Base-by-base conservation (phyloP, 1,139 yeast genomes). In the Arxiozyma slooffiae region DNA sequence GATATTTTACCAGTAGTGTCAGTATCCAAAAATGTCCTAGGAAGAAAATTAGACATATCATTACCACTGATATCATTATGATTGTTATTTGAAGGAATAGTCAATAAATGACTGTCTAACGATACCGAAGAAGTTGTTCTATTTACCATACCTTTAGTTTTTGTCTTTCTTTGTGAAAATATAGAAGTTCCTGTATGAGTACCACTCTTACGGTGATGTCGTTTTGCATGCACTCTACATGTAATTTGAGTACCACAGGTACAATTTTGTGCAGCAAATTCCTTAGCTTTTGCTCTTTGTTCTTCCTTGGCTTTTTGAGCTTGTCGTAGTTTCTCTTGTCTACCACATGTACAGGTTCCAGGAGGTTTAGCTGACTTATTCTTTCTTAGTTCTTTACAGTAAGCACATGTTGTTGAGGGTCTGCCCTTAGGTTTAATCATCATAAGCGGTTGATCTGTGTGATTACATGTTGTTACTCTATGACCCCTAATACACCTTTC, bases 381-480 rank as follows among this genome's bases (percentile, higher is more conserved):
- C 64, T 83, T 85, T 44, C 96, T 74, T 60, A 82, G 80, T 52
- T 85, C 92, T 54, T 92, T 81, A 65, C 97, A 90, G 64, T 86
- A 95, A 43, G 77, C 75, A 62, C 97, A 90, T 64, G 89, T 96
- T 3, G 96, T 82, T 0, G 96, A 81, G 1, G 98, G 98, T 50
- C 98, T 75, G 4, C 98, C 98, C 66, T 90, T 92, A 14, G 96
- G 96, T 66, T 90, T 90, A 67, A 92, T 90, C 87, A 85, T 84
- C 64, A 87, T 83, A 57, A 92, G 71, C 3, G 95, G 95, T 63
- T 85, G 88, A 60, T 92, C 96, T 1, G 92, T 82, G 66, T 92
- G 98, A 49, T 84, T 82, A 68, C 98, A 92, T 6, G 95, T 81
- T 2, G 97, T 85, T 41, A 90, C 97, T 52, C 97, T 74, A 64